A percentile compares a stretch with the other conserved stretches of the same genome.
These are phyloP conservation scores for Podospora conica DNA, from an alignment of 495 filamentous ascomycete genomes.

Conservation along the genomic window DNA sequence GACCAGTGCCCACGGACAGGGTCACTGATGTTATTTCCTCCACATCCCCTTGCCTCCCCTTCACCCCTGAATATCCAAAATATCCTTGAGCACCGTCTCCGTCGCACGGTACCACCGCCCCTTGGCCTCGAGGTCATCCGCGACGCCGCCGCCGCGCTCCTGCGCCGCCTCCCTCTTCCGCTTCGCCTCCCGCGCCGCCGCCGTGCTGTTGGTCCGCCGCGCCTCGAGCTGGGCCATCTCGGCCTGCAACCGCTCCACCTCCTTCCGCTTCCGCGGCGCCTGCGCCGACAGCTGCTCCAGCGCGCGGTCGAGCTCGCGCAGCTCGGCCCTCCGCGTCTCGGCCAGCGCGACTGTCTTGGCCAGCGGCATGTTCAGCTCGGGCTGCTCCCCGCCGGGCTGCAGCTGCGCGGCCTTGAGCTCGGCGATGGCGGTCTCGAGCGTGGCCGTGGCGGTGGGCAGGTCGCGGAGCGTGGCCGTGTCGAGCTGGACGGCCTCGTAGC, in stretches of 20 bases:
- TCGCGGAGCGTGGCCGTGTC: slow-evolving; percentile 53
- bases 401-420: slow-evolving; percentile 41
- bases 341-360: slow-evolving; percentile 53
- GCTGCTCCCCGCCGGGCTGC: neutral
- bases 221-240: slow-evolving; percentile 67
- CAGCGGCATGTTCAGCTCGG: slow-evolving; percentile 47
- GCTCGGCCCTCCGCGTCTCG: slow-evolving; percentile 54
- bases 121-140: slow-evolving; percentile 75
- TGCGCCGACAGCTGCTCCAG: slow-evolving; percentile 57
- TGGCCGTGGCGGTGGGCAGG: slow-evolving; percentile 59
- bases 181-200: slow-evolving; percentile 72
- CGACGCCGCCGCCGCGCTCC: slow-evolving; percentile 44
- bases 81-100: slow-evolving; percentile 58
- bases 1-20: neutral
- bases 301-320: slow-evolving; percentile 60
- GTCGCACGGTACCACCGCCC: slow-evolving; percentile 76
- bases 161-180: slow-evolving; percentile 61
- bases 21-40: neutral
- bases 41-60: neutral
- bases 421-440: slow-evolving; percentile 54
- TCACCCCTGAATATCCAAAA: slow-evolving; percentile 45
- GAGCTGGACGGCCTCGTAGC: slow-evolving; percentile 57
- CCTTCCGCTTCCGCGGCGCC: slow-evolving; percentile 65
- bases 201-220: slow-evolving; percentile 58
- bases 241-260: slow-evolving; percentile 62